These are phyloP conservation scores for Alternaria metachromatica DNA, from an alignment of 2,329 filamentous ascomycete species.

Conservation along the genomic window DNA sequence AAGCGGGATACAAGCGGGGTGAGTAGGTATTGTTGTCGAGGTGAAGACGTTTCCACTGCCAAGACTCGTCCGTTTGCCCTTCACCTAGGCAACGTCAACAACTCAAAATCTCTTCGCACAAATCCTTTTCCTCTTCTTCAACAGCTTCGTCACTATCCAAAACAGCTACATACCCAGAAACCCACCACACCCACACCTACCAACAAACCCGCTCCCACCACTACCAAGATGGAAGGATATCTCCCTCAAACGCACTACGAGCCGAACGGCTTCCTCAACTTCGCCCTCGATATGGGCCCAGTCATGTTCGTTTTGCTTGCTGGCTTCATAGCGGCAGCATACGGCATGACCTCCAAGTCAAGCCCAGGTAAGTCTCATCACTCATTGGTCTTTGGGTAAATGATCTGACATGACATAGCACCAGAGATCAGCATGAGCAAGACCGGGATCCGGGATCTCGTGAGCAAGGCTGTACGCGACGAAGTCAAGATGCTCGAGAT, in stretches of 20 bases:
- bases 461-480: not conserved
- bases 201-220: not conserved
- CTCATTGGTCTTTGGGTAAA: not conserved
- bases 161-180: not conserved
- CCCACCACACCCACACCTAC: not conserved
- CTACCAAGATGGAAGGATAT: slow-evolving; percentile 1
- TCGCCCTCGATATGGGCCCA: not conserved
- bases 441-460: not conserved
- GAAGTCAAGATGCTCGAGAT: not conserved
- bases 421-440: not conserved
- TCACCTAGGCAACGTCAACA: not conserved
- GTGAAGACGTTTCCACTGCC: not conserved
- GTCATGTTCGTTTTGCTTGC: not conserved
- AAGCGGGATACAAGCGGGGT: not conserved
- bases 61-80: not conserved
- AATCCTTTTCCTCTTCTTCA: not conserved
- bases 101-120: not conserved
- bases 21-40: not conserved
- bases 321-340: not conserved
- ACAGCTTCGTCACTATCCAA: not conserved
- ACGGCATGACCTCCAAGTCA: not conserved
- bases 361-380: not conserved
- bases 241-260: not conserved
- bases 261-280: not conserved
- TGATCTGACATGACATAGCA: not conserved